These are phyloP conservation scores for Penicillium verhagenii DNA, from an alignment of 495 filamentous ascomycete species.

Conservation along the genomic window DNA sequence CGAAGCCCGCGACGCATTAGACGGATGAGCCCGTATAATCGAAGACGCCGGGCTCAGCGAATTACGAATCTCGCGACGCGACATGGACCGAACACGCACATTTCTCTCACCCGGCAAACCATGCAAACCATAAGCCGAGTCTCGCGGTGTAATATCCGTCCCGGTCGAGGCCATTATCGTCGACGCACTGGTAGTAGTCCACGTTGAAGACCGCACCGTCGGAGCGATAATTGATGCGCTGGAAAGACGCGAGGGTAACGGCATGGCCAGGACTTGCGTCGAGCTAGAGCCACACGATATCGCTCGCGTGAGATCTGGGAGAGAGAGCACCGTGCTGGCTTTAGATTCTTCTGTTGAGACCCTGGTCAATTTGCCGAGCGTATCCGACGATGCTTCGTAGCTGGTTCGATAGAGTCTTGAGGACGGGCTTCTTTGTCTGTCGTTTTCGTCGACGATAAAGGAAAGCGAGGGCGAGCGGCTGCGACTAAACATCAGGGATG, in stretches of 20 bases:
- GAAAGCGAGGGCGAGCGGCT: conserved; percentile 26
- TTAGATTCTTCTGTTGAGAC: conserved; percentile 7
- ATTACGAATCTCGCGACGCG: too few species aligned
- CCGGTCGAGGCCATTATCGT: neutral
- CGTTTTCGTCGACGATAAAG: conserved; percentile 18
- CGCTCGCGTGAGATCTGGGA: neutral
- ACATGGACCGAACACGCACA: neutral
- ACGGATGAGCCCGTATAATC: neutral
- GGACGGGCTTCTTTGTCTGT: conserved; percentile 4
- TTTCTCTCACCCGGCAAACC: neutral
- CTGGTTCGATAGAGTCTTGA: conserved; percentile 5
- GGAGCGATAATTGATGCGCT: neutral
- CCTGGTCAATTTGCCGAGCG: conserved; percentile 10
- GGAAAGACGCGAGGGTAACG: neutral
- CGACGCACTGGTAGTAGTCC: conserved; percentile 8
- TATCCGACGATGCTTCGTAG: conserved; percentile 9
- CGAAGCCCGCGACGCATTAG: conserved; percentile 8
- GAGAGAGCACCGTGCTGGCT: conserved; percentile 3
- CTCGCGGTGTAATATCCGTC: neutral
- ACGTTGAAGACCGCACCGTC: conserved; percentile 10
- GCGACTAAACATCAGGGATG: conserved; percentile 29
- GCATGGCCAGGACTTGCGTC: neutral
- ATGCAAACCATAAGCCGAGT: conserved; percentile 2
- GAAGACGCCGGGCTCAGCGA: too few species aligned
- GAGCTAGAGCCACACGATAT: neutral